These are phyloP conservation scores for Xylariales sp. DNA, from an alignment of 2,329 filamentous ascomycete species.

Conservation along the genomic window DNA sequence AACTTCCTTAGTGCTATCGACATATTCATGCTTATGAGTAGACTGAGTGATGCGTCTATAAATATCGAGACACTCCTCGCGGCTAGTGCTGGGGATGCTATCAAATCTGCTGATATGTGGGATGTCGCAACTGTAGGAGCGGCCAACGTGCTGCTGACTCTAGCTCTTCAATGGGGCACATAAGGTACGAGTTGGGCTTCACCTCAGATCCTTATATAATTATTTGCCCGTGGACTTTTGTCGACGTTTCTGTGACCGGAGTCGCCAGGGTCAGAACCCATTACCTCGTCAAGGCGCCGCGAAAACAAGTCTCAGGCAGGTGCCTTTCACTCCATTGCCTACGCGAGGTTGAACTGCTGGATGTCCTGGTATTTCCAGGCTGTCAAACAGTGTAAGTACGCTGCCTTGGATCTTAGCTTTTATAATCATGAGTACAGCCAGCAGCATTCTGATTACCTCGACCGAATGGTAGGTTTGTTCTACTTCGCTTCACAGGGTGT, in stretches of 20 bases:
- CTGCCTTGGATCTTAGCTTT: conserved; percentile 3
- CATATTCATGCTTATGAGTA: background rate
- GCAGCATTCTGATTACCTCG: background rate
- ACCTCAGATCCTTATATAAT: background rate
- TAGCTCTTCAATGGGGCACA: conserved; percentile 3
- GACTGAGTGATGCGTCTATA: background rate
- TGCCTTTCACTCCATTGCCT: conserved; percentile 2
- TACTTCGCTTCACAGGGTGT: background rate
- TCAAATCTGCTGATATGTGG: conserved; percentile 1
- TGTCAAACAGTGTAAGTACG: conserved; percentile 4
- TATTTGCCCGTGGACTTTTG: background rate
- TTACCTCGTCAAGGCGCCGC: too few relatives aligned
- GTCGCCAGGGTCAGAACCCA: too few relatives aligned
- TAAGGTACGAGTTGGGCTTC: background rate
- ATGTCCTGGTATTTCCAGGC: conserved; percentile 5
- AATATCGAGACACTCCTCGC: conserved; percentile 3
- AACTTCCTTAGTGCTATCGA: conserved; percentile 2
- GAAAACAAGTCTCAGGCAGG: too few relatives aligned
- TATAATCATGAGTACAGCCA: conserved; percentile 2
- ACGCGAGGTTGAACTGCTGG: conserved; percentile 1
- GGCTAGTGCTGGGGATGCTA: background rate
- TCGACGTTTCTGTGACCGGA: too few relatives aligned
- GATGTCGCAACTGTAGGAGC: background rate
- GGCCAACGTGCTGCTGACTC: conserved; percentile 2
- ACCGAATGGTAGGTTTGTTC: background rate